These are phyloP conservation scores for Teratosphaeria destructans DNA, from an alignment of 2,329 filamentous ascomycete genomes.

Conservation along the genomic window DNA sequence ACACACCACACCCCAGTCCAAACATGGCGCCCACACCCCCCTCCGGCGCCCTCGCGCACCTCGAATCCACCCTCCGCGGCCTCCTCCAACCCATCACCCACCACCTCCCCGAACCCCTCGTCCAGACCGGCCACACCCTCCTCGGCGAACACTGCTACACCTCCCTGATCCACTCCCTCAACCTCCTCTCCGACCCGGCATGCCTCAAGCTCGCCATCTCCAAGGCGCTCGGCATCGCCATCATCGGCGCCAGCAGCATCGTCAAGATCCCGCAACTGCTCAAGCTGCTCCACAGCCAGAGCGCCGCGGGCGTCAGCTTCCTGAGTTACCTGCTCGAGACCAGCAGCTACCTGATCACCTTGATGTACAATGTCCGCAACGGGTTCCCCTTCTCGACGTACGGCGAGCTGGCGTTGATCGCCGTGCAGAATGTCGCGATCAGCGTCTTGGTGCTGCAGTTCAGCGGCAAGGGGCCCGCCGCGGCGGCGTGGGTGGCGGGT, in stretches of 20 bases:
- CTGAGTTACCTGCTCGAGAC: conserved; percentile 90
- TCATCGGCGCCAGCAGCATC: conserved; percentile 78
- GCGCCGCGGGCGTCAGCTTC: conserved; percentile 76
- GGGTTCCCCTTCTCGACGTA: conserved; percentile 94
- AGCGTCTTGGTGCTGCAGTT: conserved; percentile 78
- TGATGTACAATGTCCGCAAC: conserved; percentile 86
- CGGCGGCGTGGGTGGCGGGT: conserved; percentile 67
- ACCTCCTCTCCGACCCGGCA: conserved; percentile 55
- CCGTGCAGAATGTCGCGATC: conserved; percentile 86
- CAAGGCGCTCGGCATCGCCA: conserved; percentile 86
- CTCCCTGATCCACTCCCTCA: conserved; percentile 73
- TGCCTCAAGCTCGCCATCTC: conserved; percentile 86
- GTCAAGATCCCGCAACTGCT: conserved; percentile 96
- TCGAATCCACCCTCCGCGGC: conserved; percentile 34
- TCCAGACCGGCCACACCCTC: conserved; percentile 65
- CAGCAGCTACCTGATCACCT: conserved; percentile 70
- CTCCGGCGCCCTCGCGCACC: conserved; percentile 1
- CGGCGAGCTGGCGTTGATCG: conserved; percentile 86
- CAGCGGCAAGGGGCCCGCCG: conserved; percentile 55
- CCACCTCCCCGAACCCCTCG: conserved; percentile 56
- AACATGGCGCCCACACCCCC: not conserved
- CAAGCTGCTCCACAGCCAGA: conserved; percentile 75
- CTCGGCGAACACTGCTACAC: conserved; percentile 79
- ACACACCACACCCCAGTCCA: not conserved
- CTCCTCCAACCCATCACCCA: conserved; percentile 35